Evolutionary conservation across 352 stramenopile species (phyloP).

Genomic region (Phytophthora boehmeriae): DNA sequence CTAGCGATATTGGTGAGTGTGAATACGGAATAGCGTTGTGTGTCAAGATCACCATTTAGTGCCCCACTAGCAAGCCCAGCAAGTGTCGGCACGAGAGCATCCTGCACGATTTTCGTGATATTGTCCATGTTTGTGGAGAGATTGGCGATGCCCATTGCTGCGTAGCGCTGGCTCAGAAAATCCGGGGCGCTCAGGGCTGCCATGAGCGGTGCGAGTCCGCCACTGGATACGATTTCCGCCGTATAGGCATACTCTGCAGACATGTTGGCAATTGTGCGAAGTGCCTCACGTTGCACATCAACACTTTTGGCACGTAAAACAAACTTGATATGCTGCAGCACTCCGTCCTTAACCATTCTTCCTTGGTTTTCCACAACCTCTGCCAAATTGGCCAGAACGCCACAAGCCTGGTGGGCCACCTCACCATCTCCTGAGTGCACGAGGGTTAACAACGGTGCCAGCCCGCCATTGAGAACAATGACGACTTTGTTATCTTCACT

Average conservation of each 20-base stretch:
- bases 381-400: conserved; percentile 93
- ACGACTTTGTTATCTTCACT: conserved; percentile 93
- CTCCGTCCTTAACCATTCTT: conserved; percentile 94
- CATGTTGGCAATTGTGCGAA: conserved; percentile 95
- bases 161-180: conserved; percentile 93
- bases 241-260: conserved; percentile 95
- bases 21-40: conserved; percentile 93
- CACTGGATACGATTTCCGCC: conserved; percentile 90
- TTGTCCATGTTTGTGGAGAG: conserved; percentile 93
- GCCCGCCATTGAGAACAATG: conserved; percentile 86
- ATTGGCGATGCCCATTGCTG: conserved; percentile 96
- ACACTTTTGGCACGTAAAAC: conserved; percentile 91
- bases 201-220: conserved; percentile 89
- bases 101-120: conserved; percentile 89
- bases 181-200: conserved; percentile 92
- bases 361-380: conserved; percentile 95
- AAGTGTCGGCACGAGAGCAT: conserved; percentile 89
- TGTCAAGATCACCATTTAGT: conserved; percentile 91
- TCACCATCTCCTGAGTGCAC: conserved; percentile 91
- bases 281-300: conserved; percentile 94
- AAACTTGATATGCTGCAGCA: conserved; percentile 97
- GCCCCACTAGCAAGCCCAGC: conserved; percentile 79
- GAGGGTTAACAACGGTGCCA: conserved; percentile 88
- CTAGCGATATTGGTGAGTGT: conserved; percentile 95
- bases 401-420: conserved; percentile 89